Conservation (phyloP, 164 flowering plant genomes). For the Stephania japonica region DNA sequence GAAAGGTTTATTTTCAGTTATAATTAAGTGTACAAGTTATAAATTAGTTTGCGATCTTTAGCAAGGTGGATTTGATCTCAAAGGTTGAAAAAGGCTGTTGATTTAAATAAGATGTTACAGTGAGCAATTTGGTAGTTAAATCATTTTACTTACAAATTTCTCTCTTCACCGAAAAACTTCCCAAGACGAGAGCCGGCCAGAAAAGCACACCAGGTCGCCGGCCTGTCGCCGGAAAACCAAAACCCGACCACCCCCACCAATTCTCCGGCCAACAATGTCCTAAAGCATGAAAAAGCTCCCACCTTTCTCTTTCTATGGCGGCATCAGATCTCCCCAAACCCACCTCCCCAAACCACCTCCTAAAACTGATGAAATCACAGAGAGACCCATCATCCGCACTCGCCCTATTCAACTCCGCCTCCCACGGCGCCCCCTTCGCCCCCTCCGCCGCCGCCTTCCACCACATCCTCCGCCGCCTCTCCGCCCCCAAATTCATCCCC, state of each 20-base stretch:
- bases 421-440: conserved; percentile 30
- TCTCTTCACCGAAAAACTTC: not conserved
- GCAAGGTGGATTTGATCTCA: too few species aligned
- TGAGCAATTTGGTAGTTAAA: too few species aligned
- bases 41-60: too few species aligned
- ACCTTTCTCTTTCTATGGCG: conserved; percentile 16
- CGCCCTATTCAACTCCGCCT: conserved; percentile 57
- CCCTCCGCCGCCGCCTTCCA: conserved; percentile 47
- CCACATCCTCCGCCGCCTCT: conserved; percentile 58
- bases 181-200: not conserved
- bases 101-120: too few species aligned
- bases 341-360: conserved; percentile 40
- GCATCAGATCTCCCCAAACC: conserved; percentile 25
- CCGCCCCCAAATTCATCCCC: conserved; percentile 28
- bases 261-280: conserved; percentile 1
- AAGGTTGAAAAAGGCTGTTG: too few species aligned
- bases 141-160: too few species aligned
- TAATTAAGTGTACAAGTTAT: too few species aligned
- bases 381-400: conserved; percentile 49
- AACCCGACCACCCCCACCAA: not conserved
- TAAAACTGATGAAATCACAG: conserved; percentile 54
- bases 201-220: not conserved
- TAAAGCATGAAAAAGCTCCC: conserved; percentile 2
- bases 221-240: not conserved
- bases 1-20: too few species aligned